These are phyloP conservation scores for sweet orange (Citrus sinensis) DNA, from an alignment of 345 rosid genomes.

Conservation along the genomic window DNA sequence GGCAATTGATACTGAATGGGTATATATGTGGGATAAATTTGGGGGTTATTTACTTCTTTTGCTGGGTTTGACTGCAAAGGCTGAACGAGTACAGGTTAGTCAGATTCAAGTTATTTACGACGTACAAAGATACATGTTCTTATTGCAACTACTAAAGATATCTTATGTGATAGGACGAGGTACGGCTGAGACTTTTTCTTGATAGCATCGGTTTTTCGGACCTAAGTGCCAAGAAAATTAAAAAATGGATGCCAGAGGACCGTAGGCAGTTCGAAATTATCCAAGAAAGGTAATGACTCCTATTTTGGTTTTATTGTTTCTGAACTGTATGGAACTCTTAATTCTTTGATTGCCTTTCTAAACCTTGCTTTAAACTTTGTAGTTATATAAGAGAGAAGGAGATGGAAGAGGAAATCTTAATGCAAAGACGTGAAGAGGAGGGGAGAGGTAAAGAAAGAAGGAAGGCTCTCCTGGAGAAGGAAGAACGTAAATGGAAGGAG, in stretches of 20 bases:
- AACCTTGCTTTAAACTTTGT: conserved; percentile 12
- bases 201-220: conserved; percentile 98
- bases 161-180: conserved; percentile 71
- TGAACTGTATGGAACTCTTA: not conserved
- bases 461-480: conserved; percentile 95
- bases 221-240: conserved; percentile 95
- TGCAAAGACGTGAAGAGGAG: conserved; percentile 99
- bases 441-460: conserved; percentile 99
- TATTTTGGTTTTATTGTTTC: not conserved
- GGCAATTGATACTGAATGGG: conserved; percentile 99
- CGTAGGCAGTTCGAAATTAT: conserved; percentile 95
- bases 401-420: conserved; percentile 98
- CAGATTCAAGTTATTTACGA: conserved; percentile 12
- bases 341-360: not conserved
- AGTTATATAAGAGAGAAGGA: conserved; percentile 98
- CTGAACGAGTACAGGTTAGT: conserved; percentile 92
- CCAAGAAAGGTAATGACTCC: conserved; percentile 77
- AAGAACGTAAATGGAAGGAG: conserved; percentile 99
- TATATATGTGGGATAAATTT: conserved; percentile 99
- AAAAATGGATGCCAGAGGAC: conserved; percentile 99
- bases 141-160: conserved; percentile 6
- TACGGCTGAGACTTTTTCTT: conserved; percentile 93
- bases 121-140: conserved; percentile 10
- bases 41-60: conserved; percentile 94
- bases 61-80: conserved; percentile 97